Base-by-base conservation (phyloP, 2,329 filamentous ascomycete genomes). In the Metarhizium humberi region DNA sequence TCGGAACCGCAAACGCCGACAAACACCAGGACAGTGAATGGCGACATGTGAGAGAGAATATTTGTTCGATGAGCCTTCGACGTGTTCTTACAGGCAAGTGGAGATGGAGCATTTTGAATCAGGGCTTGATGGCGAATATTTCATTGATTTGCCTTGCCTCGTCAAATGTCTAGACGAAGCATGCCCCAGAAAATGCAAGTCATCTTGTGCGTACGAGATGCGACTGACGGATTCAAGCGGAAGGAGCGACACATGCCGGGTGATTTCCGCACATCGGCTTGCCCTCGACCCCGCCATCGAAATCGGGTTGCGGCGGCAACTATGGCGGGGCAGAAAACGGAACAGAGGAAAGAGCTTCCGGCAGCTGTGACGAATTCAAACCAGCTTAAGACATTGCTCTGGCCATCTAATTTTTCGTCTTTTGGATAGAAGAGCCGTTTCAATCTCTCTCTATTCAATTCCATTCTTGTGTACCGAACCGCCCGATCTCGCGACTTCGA, bases 291-390 rank as follows among this genome's bases (percentile, higher is more conserved):
- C 16, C 42, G 30, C 43, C 52, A 46, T 45, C 42, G 32, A 46
- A 10, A 49, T 49, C 52, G 52, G 52, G 30, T 53, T 53, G 52
- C 52, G 29, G 43, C 52, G 52, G 52, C 43, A 46, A 18, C 51
- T 13, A 46, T 46, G 51, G 51, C 51, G 51, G 51, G 42, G 51
- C 40, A 47, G 20, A 18, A 30, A 20, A 18, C 40, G 34, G 45
- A 53, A 42, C 18, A 36, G 43, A 46, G 51, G 51, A 53, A 48
- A 20, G 43, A 49, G 52, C 45, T 43, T 53, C 45, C 52, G 52
- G 40, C 29, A 46, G 18, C 25, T 48, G 20, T 14, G 25, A 48
- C 20, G 14, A 18, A 20, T 8, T 48, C 38, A 16, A 40, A 40
- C 4, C 38, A 10, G 34, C 34, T 36, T 36, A 8, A 36, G 34